Evolutionary conservation across 257 asterid species (phyloP).

Genomic region (Fraxinus americana): DNA sequence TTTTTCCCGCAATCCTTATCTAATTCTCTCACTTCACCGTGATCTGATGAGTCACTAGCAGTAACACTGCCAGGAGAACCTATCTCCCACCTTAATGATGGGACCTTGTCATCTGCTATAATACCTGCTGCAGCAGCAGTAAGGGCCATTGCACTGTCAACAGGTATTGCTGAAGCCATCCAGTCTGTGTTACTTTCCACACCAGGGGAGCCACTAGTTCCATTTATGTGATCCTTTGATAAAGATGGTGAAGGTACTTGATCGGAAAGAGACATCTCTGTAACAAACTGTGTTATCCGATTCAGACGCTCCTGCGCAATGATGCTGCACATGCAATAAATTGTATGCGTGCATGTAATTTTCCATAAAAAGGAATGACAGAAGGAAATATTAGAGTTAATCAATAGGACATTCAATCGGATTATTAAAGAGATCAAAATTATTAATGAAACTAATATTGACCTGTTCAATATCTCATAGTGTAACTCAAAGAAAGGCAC

Average conservation of each 20-base stretch:
- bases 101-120: conserved; percentile 61
- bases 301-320: conserved; percentile 87
- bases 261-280: conserved; percentile 57
- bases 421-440: conserved; percentile 3
- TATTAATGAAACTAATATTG: conserved; percentile 23
- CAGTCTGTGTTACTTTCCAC: conserved; percentile 52
- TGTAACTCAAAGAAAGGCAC: conserved; percentile 92
- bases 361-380: conserved; percentile 5
- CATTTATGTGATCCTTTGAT: conserved; percentile 39
- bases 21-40: conserved; percentile 43
- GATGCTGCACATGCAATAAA: conserved; percentile 64
- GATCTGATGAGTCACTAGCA: conserved; percentile 62
- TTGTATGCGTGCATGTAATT: conserved; percentile 6
- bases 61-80: conserved; percentile 52
- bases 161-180: conserved; percentile 74
- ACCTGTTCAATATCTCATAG: conserved; percentile 89
- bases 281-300: conserved; percentile 72
- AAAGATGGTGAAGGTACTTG: conserved; percentile 40
- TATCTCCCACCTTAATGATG: conserved; percentile 58
- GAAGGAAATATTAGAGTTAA: conserved; percentile 16
- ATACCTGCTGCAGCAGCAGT: conserved; percentile 87
- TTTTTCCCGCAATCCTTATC: conserved; percentile 52
- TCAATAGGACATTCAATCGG: neutral
- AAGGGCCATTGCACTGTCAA: conserved; percentile 60
- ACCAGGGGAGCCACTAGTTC: conserved; percentile 43